Conservation (phyloP, 1,284 basidiomycete species). For the Thelephora terrestris region DNA sequence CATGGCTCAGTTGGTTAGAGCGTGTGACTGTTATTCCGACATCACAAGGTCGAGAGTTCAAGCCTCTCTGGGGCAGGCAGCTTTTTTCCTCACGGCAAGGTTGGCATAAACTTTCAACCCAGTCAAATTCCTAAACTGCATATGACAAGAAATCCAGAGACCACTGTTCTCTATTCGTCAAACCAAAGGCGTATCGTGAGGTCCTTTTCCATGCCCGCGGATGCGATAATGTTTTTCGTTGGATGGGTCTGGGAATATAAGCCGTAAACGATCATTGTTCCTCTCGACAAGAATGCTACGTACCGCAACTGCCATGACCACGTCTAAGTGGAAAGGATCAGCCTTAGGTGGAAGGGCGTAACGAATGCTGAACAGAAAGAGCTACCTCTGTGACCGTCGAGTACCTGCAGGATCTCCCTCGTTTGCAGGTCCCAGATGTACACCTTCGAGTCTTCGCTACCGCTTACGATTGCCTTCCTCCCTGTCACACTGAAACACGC, state of each 20-base stretch:
- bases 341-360: neutral
- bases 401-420: conserved; percentile 59
- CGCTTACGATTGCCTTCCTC: conserved; percentile 67
- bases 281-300: conserved; percentile 18
- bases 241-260: conserved; percentile 53
- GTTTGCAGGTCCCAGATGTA: conserved; percentile 90
- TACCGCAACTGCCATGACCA: conserved; percentile 66
- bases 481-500: conserved; percentile 49
- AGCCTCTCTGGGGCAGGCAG: conserved; percentile 14
- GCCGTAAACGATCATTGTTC: neutral
- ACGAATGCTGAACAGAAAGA: neutral
- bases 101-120: no score
- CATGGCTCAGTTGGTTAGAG: conserved; percentile 2
- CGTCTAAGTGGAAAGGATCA: conserved; percentile 36
- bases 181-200: conserved; percentile 72
- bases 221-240: conserved; percentile 61
- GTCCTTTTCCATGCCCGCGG: conserved; percentile 79
- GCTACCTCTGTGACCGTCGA: conserved; percentile 76
- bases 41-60: conserved; percentile 17
- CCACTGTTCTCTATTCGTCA: conserved; percentile 22
- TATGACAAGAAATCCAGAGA: no score
- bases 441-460: conserved; percentile 84
- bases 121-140: no score
- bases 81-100: neutral
- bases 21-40: conserved; percentile 1